phyloP scores from a whole-genome alignment of 2,329 filamentous ascomycete genomes.

The Paracoccidioides brasiliensis region DNA sequence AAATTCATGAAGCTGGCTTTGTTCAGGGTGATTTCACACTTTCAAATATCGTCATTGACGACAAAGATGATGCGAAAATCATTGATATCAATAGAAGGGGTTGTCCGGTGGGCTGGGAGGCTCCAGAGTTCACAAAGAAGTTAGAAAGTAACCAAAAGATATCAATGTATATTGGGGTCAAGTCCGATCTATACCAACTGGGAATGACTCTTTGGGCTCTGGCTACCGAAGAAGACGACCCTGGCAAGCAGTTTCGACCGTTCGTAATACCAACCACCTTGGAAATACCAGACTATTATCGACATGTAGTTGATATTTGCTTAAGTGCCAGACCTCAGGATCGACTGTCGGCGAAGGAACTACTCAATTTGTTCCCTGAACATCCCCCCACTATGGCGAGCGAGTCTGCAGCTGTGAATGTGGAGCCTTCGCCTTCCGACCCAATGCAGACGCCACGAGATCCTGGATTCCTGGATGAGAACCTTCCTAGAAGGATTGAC shows the following conservation, averaged over 20 bases:
- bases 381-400: conserved; percentile 4
- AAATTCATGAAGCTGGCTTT: conserved; percentile 91
- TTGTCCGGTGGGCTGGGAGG: conserved; percentile 97
- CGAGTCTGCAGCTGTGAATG: background rate
- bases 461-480: conserved; percentile 8
- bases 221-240: conserved; percentile 77
- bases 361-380: conserved; percentile 56
- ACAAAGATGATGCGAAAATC: conserved; percentile 74
- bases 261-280: conserved; percentile 44
- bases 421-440: background rate
- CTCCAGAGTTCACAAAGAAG: conserved; percentile 74
- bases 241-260: conserved; percentile 64
- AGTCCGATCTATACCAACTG: conserved; percentile 89
- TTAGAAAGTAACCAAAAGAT: conserved; percentile 83
- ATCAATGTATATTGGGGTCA: conserved; percentile 95
- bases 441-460: conserved; percentile 7
- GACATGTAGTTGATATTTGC: conserved; percentile 61
- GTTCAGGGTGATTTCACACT: conserved; percentile 96
- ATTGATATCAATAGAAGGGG: conserved; percentile 96
- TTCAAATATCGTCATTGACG: conserved; percentile 91
- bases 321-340: conserved; percentile 60
- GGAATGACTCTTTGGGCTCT: conserved; percentile 96
- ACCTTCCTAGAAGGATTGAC: conserved; percentile 2
- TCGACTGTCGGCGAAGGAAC: conserved; percentile 57
- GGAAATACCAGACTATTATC: conserved; percentile 63